These are phyloP conservation scores for Misopates orontium DNA, from an alignment of 257 asterid genomes.

Conservation along the genomic window DNA sequence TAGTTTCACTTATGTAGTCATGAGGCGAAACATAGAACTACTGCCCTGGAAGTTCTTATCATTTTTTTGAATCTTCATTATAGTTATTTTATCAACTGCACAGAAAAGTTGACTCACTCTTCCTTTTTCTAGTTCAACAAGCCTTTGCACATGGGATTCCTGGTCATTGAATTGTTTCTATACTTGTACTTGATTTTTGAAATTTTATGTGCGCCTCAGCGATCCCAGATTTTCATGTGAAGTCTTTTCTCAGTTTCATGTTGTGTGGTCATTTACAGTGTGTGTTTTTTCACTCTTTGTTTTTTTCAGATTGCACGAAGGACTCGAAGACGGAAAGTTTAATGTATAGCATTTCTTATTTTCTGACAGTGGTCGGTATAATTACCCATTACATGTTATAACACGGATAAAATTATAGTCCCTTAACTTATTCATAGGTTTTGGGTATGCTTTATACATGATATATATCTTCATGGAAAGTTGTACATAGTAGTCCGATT, in stretches of 20 bases:
- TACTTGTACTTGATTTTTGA: neutral
- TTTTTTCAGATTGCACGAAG: slow-evolving; percentile 44
- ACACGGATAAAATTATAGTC: too few species aligned
- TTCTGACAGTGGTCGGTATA: slow-evolving; percentile 4
- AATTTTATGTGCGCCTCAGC: too few species aligned
- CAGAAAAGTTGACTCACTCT: neutral
- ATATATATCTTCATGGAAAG: too few species aligned
- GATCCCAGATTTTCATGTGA: neutral
- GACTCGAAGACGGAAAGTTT: slow-evolving; percentile 45
- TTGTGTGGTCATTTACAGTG: neutral
- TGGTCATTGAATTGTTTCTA: neutral
- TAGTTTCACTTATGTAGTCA: neutral
- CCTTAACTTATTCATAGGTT: neutral
- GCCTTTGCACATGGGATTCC: neutral
- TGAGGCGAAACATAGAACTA: neutral
- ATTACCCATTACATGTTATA: neutral
- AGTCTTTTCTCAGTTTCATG: neutral
- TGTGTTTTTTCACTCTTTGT: neutral
- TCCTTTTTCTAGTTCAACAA: neutral
- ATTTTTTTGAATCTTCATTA: neutral
- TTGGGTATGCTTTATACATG: neutral
- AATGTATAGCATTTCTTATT: slow-evolving; percentile 14
- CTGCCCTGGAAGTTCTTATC: neutral
- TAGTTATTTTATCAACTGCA: neutral
- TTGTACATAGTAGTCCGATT: neutral